Evolutionary conservation across 2,329 filamentous ascomycete species (phyloP).

Genomic region (Camillea tinctor): DNA sequence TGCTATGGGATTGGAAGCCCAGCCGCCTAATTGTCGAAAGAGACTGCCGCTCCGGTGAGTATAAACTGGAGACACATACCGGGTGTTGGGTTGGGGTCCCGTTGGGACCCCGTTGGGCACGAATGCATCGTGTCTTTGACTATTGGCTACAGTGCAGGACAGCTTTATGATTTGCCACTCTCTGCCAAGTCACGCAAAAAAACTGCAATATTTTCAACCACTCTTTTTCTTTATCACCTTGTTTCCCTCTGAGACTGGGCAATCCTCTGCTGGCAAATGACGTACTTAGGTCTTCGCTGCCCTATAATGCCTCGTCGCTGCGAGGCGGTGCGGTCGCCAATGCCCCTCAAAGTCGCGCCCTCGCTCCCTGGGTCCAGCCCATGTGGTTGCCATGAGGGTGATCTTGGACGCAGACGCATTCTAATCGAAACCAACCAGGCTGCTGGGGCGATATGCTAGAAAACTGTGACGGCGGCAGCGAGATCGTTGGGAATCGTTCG

Average conservation of each 20-base stretch:
- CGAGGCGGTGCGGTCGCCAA: background rate
- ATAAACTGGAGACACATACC: background rate
- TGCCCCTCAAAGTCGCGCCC: background rate
- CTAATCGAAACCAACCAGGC: background rate
- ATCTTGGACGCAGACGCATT: background rate
- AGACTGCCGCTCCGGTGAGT: background rate
- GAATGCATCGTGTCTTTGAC: slow-evolving; percentile 26
- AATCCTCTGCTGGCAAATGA: background rate
- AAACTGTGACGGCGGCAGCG: background rate
- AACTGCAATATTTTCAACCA: slow-evolving; percentile 9
- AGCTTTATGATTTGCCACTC: slow-evolving; percentile 17
- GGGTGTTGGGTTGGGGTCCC: slow-evolving; percentile 1
- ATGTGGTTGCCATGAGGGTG: background rate
- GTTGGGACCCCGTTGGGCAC: slow-evolving; percentile 30
- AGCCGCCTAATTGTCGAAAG: slow-evolving; percentile 15
- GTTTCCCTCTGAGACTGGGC: background rate
- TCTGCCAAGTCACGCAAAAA: slow-evolving; percentile 19
- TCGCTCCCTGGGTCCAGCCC: background rate
- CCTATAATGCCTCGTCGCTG: background rate
- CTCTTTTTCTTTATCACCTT: slow-evolving; percentile 4
- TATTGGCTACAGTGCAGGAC: slow-evolving; percentile 19
- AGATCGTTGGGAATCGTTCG: background rate
- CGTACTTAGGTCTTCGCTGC: background rate
- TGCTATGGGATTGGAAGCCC: slow-evolving; percentile 15
- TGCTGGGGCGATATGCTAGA: background rate